Evolutionary conservation across 352 stramenopile species (phyloP).

Genomic region (Phytophthora hybrid): DNA sequence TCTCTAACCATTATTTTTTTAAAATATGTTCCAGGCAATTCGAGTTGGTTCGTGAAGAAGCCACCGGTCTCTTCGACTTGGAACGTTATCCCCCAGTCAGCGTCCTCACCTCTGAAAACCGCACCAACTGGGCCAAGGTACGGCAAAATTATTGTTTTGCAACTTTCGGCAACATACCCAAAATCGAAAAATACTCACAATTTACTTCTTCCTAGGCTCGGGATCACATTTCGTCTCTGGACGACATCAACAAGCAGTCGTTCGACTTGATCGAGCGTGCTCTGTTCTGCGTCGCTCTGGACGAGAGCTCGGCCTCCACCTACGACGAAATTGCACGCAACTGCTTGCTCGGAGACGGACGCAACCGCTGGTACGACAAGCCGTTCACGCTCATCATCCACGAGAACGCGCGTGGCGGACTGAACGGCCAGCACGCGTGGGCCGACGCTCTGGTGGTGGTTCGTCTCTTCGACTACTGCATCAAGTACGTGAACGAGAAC

Average conservation of each 20-base stretch:
- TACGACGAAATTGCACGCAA: constrained; percentile 90
- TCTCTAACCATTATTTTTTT: constrained; percentile 1
- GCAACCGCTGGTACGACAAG: constrained; percentile 99
- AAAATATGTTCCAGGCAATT: constrained; percentile 61
- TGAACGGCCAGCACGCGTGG: constrained; percentile 98
- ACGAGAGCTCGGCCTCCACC: constrained; percentile 84
- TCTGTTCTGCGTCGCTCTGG: constrained; percentile 94
- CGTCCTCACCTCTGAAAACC: constrained; percentile 95
- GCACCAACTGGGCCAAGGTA: constrained; percentile 95
- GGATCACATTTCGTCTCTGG: constrained; percentile 85
- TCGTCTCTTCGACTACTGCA: constrained; percentile 94
- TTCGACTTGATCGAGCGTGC: constrained; percentile 94
- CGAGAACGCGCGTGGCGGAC: constrained; percentile 95
- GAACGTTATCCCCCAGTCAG: constrained; percentile 92
- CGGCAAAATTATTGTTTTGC: no score
- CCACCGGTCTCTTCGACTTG: constrained; percentile 85
- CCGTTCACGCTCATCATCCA: constrained; percentile 97
- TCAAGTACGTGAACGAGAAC: constrained; percentile 93
- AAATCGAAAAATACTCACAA: constrained; percentile 2
- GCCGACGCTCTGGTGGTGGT: constrained; percentile 97
- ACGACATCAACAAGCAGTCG: constrained; percentile 89
- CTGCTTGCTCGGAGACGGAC: constrained; percentile 87
- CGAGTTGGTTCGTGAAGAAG: constrained; percentile 86
- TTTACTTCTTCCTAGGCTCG: constrained; percentile 51
- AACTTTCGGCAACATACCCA: not conserved